Percentiles rank a stretch among this genome's conserved stretches.
Conservation (phyloP, 768 basidiomycete genomes). For the Chiua virens region DNA sequence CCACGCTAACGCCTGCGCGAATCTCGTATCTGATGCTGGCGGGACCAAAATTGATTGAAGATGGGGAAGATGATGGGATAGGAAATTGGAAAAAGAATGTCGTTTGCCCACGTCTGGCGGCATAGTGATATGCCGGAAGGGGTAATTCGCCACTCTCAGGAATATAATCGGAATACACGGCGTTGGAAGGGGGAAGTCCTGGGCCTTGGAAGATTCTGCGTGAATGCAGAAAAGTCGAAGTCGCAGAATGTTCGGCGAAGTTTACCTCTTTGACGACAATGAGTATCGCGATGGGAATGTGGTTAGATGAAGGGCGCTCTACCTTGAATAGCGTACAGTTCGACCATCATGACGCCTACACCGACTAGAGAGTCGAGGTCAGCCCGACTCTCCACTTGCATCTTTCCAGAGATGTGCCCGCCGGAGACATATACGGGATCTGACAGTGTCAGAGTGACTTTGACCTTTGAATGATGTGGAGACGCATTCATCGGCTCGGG, state of each 20-base stretch:
- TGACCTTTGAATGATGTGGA: constrained; percentile 78
- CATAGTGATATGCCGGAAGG: constrained; percentile 64
- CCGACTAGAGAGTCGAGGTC: constrained; percentile 65
- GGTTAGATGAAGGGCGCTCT: neutral
- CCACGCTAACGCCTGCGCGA: constrained; percentile 67
- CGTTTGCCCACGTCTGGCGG: constrained; percentile 72
- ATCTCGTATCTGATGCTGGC: constrained; percentile 74
- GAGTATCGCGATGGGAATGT: neutral
- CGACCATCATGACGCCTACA: constrained; percentile 73
- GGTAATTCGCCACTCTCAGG: constrained; percentile 56
- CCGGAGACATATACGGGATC: constrained; percentile 68
- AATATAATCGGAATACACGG: constrained; percentile 57
- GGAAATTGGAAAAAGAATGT: constrained; percentile 83
- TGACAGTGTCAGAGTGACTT: constrained; percentile 58
- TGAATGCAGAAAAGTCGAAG: constrained; percentile 71
- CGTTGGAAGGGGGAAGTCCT: constrained; percentile 80
- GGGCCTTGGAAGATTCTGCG: constrained; percentile 79
- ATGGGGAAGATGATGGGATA: constrained; percentile 63
- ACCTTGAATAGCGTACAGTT: constrained; percentile 76
- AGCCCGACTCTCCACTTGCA: constrained; percentile 77
- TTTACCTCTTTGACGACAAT: constrained; percentile 54
- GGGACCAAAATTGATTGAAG: constrained; percentile 68
- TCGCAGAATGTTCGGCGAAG: constrained; percentile 78
- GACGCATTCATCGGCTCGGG: constrained; percentile 79
- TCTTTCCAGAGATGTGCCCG: constrained; percentile 63